Percentiles rank a stretch among this genome's conserved stretches.
Conservation (phyloP, 805 yeast species). For the Saccharomyces mikatae region DNA sequence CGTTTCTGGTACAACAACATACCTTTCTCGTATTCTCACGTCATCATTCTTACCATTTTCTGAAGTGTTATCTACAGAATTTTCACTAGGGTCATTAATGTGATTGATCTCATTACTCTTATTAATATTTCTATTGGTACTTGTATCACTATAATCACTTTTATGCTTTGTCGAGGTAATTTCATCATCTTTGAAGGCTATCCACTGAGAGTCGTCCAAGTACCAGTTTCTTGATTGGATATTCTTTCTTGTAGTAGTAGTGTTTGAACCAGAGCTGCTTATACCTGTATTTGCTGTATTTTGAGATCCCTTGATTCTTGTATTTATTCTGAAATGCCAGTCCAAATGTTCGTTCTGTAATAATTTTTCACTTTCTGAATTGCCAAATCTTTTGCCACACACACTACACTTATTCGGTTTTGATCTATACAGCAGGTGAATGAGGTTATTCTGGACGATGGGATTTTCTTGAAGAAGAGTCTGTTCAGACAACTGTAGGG, state of each 20-base stretch:
- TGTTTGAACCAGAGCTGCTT: conserved; percentile 1
- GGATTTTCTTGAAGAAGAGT: conserved; percentile 25
- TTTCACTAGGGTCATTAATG: not conserved
- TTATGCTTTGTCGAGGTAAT: conserved; percentile 34
- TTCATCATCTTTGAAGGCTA: conserved; percentile 61
- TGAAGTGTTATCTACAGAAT: conserved; percentile 7
- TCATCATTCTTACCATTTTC: conserved; percentile 9
- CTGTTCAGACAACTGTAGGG: conserved; percentile 29
- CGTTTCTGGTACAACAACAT: conserved; percentile 60
- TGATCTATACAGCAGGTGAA: conserved; percentile 25
- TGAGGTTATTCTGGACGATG: conserved; percentile 23
- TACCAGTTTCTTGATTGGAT: conserved; percentile 81
- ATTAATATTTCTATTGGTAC: conserved; percentile 3
- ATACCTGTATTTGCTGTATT: conserved; percentile 10
- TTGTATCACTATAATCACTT: conserved; percentile 11
- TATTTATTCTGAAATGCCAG: conserved; percentile 93
- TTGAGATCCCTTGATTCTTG: conserved; percentile 47
- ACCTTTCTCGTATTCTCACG: conserved; percentile 36
- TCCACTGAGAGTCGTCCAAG: conserved; percentile 64
- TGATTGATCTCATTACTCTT: not conserved
- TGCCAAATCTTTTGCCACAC: conserved; percentile 80
- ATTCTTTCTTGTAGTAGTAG: conserved; percentile 20
- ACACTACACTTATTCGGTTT: conserved; percentile 77
- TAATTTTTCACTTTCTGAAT: conserved; percentile 45
- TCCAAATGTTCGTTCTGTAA: conserved; percentile 67